These are phyloP conservation scores for Phaeosphaeria sp. DNA, from an alignment of 2,329 filamentous ascomycete species.

Conservation along the genomic window DNA sequence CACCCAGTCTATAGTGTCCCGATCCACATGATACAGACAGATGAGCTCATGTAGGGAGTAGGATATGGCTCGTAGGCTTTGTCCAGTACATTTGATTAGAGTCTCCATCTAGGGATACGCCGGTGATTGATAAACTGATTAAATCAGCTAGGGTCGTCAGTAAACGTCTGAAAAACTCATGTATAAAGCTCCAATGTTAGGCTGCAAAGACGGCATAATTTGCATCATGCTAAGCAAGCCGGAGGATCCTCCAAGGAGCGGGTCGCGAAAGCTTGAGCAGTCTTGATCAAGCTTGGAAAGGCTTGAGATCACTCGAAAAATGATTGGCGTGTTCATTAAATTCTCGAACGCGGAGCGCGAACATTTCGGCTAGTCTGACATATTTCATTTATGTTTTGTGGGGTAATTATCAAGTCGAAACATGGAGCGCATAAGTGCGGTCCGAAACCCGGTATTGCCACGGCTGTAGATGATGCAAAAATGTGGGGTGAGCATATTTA, in stretches of 20 bases:
- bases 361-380: background rate
- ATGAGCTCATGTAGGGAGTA: background rate
- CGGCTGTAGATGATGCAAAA: background rate
- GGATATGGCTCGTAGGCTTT: background rate
- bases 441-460: background rate
- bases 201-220: background rate
- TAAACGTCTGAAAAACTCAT: background rate
- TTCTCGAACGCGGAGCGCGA: background rate
- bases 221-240: background rate
- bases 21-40: background rate
- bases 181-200: background rate
- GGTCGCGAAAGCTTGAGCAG: background rate
- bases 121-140: background rate
- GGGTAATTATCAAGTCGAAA: background rate
- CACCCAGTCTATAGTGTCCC: background rate
- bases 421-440: background rate
- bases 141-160: background rate
- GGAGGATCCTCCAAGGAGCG: background rate
- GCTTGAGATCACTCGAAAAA: background rate
- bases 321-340: background rate
- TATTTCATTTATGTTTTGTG: background rate
- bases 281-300: background rate
- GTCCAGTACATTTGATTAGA: background rate
- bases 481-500: background rate
- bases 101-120: background rate